Evolutionary conservation across 2,329 filamentous ascomycete genomes (phyloP).

Genomic region (Pseudocercospora pini-densiflorae): DNA sequence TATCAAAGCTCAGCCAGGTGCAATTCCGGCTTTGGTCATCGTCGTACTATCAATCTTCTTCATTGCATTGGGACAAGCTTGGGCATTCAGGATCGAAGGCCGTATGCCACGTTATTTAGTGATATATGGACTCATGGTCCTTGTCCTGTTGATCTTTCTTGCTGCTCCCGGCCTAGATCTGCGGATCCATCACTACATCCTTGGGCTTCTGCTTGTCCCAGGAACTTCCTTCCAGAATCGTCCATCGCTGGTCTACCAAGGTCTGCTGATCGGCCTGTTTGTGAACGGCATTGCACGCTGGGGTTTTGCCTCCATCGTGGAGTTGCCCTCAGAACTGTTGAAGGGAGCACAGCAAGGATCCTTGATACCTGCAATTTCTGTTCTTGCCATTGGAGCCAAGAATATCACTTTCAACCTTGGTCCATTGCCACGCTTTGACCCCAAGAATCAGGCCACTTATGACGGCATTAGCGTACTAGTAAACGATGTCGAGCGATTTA

Average conservation of each 20-base stretch:
- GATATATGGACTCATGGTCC: slow-evolving; percentile 72
- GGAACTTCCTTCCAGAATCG: slow-evolving; percentile 89
- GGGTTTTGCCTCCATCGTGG: slow-evolving; percentile 88
- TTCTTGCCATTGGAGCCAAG: slow-evolving; percentile 55
- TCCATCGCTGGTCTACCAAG: slow-evolving; percentile 83
- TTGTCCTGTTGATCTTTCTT: slow-evolving; percentile 71
- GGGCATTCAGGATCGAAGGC: slow-evolving; percentile 83
- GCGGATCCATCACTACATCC: slow-evolving; percentile 93
- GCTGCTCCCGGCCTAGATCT: slow-evolving; percentile 76
- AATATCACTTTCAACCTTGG: slow-evolving; percentile 68
- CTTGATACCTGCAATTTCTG: slow-evolving; percentile 58
- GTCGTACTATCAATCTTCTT: slow-evolving; percentile 72
- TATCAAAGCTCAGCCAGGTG: slow-evolving; percentile 85
- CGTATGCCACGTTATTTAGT: slow-evolving; percentile 77
- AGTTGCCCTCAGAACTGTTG: slow-evolving; percentile 75
- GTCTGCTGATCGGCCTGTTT: slow-evolving; percentile 85
- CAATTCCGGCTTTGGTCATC: slow-evolving; percentile 77
- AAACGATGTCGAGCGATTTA: slow-evolving; percentile 82
- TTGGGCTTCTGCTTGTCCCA: slow-evolving; percentile 82
- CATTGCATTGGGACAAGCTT: slow-evolving; percentile 77
- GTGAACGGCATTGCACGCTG: slow-evolving; percentile 92
- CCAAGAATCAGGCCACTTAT: slow-evolving; percentile 53
- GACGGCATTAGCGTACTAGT: slow-evolving; percentile 81
- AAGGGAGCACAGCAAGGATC: slow-evolving; percentile 60
- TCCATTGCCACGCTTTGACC: slow-evolving; percentile 38